These are phyloP conservation scores for Cordia subcordata DNA, from an alignment of 257 asterid genomes.

Conservation along the genomic window DNA sequence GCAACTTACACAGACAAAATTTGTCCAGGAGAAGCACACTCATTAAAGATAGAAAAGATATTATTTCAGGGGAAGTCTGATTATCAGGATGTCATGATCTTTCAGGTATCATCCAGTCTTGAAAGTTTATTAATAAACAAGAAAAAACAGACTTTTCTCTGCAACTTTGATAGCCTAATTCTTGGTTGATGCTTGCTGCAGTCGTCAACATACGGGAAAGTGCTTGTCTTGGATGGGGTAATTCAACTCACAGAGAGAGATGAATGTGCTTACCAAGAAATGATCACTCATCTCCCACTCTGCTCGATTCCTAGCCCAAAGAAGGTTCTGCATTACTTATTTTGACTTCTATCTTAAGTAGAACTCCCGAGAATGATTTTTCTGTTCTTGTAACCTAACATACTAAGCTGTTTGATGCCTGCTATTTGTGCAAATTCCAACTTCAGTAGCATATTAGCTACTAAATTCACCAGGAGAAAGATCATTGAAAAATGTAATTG, in stretches of 20 bases:
- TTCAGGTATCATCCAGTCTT: constrained; percentile 52
- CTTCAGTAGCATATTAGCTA: too few species aligned
- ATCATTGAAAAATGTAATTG: neutral
- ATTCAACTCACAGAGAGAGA: constrained; percentile 97
- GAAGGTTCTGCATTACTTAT: constrained; percentile 46
- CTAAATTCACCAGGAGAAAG: too few species aligned
- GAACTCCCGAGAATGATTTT: neutral
- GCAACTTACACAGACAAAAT: neutral
- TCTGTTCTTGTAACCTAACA: neutral
- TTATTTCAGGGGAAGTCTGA: constrained; percentile 86
- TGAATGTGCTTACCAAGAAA: constrained; percentile 99
- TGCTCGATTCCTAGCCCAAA: constrained; percentile 82
- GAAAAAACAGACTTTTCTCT: neutral
- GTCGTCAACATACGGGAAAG: constrained; percentile 94
- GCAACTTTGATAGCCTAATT: constrained; percentile 4
- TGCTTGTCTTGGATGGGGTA: constrained; percentile 96
- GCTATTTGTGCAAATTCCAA: too few species aligned
- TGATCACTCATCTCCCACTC: constrained; percentile 95
- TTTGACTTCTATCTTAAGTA: neutral
- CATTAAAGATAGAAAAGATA: constrained; percentile 83
- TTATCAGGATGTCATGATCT: constrained; percentile 85
- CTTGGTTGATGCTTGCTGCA: constrained; percentile 32
- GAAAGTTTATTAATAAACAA: neutral
- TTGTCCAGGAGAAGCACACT: constrained; percentile 94
- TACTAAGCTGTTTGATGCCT: neutral